Evolutionary conservation across 345 rosid species (phyloP), one percentile per base, ranked within the genome.

Genomic region (Sisymbrium altissimum): DNA sequence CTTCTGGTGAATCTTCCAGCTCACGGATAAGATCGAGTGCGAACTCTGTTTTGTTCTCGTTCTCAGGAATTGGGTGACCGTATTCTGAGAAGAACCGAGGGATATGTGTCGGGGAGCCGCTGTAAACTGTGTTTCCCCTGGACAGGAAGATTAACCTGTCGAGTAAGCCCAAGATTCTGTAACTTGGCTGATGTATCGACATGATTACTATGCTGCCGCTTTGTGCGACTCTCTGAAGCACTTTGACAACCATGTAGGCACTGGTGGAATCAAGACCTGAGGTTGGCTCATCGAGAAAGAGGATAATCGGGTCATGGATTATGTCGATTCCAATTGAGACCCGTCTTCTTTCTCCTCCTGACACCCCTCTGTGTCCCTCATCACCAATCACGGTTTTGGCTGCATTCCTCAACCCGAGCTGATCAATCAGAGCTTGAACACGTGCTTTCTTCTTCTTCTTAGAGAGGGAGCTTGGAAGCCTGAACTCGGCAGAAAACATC

Each of bases 161-260:
- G 9, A 94, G 78, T 39, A 91, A 82, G 50, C 86, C 79, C 40
- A 94, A 78, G 64, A 94, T 91, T 49, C 98, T 78, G 78, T 83
- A 88, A 74, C 98, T 94, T 5, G 98, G 98, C 81, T 94, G 98
- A 70, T 94, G 98, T 11, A 94, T 75, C 0, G 98, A 87, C 97
- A 94, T 89, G 59, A 94, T 87, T 9, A 94, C 97, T 8, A 91
- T 86, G 66, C 98, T 89, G 4, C 98, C 97, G 4, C 89, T 87
- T 57, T 84, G 87, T 2, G 98, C 97, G 18, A 94, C 89, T 53
- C 93, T 74, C 73, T 89, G 94, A 78, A 94, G 70, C 7, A 94
- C 98, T 71, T 91, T 94, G 15, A 91, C 96, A 45, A 94, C 98
- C 96, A 91, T 89, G 53, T 75, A 94, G 1, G 98, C 97, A 29